phyloP scores from a whole-genome alignment of 2,329 filamentous ascomycete species.

The Pleomassaria siparia region DNA sequence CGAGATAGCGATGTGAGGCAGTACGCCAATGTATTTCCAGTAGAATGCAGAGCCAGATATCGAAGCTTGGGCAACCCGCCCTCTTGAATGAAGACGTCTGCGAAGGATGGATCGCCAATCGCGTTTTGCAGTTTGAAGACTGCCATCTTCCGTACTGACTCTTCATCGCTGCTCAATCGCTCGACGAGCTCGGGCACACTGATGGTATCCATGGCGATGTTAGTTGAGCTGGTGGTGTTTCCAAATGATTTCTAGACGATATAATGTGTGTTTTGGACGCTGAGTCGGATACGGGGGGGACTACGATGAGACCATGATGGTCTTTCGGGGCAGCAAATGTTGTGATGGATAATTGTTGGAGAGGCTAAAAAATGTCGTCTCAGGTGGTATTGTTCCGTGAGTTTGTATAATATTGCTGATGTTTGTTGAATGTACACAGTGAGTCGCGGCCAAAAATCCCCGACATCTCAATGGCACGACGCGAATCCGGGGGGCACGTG shows the following conservation, averaged over 20 bases:
- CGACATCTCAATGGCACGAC: too few relatives aligned
- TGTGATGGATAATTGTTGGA: too few relatives aligned
- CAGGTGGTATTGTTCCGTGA: not conserved
- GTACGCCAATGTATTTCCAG: slow-evolving; percentile 94
- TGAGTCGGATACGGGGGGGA: too few relatives aligned
- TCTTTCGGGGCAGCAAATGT: not conserved
- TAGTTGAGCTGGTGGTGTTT: not conserved
- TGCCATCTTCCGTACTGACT: slow-evolving; percentile 96
- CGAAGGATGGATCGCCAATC: slow-evolving; percentile 94
- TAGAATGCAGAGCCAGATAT: slow-evolving; percentile 78
- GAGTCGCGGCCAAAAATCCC: not conserved
- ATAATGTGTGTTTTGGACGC: too few relatives aligned
- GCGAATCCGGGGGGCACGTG: slow-evolving; percentile 2
- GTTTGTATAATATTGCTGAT: not conserved
- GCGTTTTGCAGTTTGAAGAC: slow-evolving; percentile 96
- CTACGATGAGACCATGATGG: too few relatives aligned
- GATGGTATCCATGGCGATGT: slow-evolving; percentile 53
- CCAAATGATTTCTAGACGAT: not conserved
- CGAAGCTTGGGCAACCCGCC: slow-evolving; percentile 81
- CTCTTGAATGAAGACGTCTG: slow-evolving; percentile 91
- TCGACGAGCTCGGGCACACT: slow-evolving; percentile 61
- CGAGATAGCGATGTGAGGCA: slow-evolving; percentile 85
- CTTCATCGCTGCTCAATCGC: slow-evolving; percentile 66
- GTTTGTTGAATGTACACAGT: not conserved
- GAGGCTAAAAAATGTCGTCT: not conserved